These are phyloP conservation scores for Trichoderma sp. DNA, from an alignment of 2,329 filamentous ascomycete species.

Conservation along the genomic window DNA sequence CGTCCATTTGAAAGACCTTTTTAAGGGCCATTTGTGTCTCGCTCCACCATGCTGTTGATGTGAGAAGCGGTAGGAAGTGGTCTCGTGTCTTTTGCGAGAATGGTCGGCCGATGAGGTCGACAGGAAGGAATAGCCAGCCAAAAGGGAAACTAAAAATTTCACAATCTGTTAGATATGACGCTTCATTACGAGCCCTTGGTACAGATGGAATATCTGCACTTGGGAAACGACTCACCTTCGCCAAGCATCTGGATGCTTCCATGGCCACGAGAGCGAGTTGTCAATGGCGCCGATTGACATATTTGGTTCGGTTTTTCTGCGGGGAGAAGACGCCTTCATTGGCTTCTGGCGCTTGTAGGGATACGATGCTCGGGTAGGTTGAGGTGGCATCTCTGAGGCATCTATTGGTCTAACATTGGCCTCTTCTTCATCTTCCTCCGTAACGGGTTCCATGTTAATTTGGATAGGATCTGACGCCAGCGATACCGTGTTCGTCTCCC, in stretches of 20 bases:
- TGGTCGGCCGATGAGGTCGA: slow-evolving; percentile 91
- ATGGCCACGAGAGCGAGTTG: slow-evolving; percentile 97
- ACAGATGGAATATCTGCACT: neutral
- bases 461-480: slow-evolving; percentile 78
- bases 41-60: slow-evolving; percentile 94
- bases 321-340: slow-evolving; percentile 70
- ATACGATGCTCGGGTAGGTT: slow-evolving; percentile 47
- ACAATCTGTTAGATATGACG: neutral
- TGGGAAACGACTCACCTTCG: slow-evolving; percentile 44
- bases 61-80: slow-evolving; percentile 93
- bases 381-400: slow-evolving; percentile 41
- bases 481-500: slow-evolving; percentile 74
- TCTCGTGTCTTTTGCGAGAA: slow-evolving; percentile 92
- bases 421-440: slow-evolving; percentile 40
- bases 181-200: neutral
- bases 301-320: slow-evolving; percentile 49
- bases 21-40: slow-evolving; percentile 87
- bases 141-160: slow-evolving; percentile 78
- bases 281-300: slow-evolving; percentile 91
- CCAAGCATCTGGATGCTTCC: slow-evolving; percentile 96
- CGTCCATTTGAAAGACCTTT: slow-evolving; percentile 83
- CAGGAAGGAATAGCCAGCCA: slow-evolving; percentile 95
- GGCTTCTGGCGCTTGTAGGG: slow-evolving; percentile 77
- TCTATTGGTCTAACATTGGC: slow-evolving; percentile 57
- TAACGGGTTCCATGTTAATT: slow-evolving; percentile 57